Percentiles rank a stretch among this genome's conserved stretches.
phyloP scores from a whole-genome alignment of 23 red algal genomes.

The Cyanidiococcus yangmingshanensis region DNA sequence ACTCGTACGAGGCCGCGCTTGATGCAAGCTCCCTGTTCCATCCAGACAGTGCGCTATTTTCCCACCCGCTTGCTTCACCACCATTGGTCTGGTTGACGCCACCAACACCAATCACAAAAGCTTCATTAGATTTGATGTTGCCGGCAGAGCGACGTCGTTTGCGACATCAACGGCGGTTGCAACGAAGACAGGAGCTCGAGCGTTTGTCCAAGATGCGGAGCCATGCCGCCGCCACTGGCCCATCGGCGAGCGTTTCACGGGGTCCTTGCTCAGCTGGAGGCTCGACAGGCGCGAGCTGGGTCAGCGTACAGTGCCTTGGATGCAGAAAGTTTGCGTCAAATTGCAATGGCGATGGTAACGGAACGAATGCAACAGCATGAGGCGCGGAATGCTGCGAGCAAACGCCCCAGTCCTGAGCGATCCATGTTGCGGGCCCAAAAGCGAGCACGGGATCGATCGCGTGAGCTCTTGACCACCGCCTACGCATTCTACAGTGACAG shows the following conservation, averaged over 20 bases:
- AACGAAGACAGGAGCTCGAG: not conserved
- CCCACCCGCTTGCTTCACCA: not conserved
- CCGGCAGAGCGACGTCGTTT: not conserved
- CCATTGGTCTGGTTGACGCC: not conserved
- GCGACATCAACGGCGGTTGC: not conserved
- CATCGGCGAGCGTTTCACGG: not conserved
- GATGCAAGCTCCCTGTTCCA: not conserved
- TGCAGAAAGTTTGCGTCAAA: not conserved
- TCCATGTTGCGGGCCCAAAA: not conserved
- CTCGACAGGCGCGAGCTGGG: not conserved
- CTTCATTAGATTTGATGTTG: not conserved
- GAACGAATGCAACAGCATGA: slow-evolving; percentile 15
- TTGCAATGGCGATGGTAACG: not conserved
- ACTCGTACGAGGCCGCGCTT: not conserved
- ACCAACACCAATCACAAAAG: not conserved
- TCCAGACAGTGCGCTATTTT: not conserved
- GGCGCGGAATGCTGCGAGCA: not conserved
- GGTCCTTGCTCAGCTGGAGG: not conserved
- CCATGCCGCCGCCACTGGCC: not conserved
- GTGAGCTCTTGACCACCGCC: not conserved
- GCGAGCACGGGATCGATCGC: not conserved
- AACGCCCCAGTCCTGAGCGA: not conserved
- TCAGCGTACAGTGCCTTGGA: not conserved
- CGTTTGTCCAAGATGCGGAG: not conserved
- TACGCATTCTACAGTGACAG: not conserved